Base-by-base conservation (phyloP, 257 asterid genomes). In the Fraxinus americana region DNA sequence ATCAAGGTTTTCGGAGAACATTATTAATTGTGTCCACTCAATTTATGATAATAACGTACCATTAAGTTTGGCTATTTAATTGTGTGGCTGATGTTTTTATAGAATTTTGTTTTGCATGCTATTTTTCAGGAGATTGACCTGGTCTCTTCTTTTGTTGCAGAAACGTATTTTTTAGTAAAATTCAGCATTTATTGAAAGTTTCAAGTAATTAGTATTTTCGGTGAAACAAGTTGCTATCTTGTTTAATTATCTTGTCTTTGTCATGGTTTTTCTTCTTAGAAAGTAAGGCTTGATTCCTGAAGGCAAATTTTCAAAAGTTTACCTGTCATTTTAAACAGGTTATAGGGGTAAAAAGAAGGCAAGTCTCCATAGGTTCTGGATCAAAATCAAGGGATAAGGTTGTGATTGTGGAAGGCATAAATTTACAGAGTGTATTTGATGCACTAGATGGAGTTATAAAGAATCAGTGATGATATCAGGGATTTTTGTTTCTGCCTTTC, bases 361-460 rank as follows among this genome's bases (percentile, higher is more conserved):
- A 63, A 23, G 69, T 63, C 36, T 63, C 69, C 35, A 63, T 63
- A 63, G 19, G 69, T 63, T 63, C 69, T 63, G 69, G 69, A 63
- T 63, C 69, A 4, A 63, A 63, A 63, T 63, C 69, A 10, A 63
- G 69, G 69, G 69, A 63, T 63, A 63, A 63, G 69, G 69, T 63
- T 63, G 69, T 63, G 69, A 63, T 63, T 23, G 69, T 63, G 69
- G 69, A 63, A 63, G 69, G 69, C 35, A 27, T 27, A 25, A 63
- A 63, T 23, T 63, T 63, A 63, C 69, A 63, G 8, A 8, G 69
- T 63, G 69, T 63, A 25, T 63, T 25, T 63, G 69, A 63, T 25
- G 69, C 69, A 0, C 34, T 63, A 63, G 69, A 63, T 23, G 34
- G 69, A 63, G 35, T 11, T 25, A 10, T 63, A 63, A 63, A 25